These are phyloP conservation scores for Phytophthora multivora DNA, from an alignment of 352 stramenopile genomes.

Conservation along the genomic window DNA sequence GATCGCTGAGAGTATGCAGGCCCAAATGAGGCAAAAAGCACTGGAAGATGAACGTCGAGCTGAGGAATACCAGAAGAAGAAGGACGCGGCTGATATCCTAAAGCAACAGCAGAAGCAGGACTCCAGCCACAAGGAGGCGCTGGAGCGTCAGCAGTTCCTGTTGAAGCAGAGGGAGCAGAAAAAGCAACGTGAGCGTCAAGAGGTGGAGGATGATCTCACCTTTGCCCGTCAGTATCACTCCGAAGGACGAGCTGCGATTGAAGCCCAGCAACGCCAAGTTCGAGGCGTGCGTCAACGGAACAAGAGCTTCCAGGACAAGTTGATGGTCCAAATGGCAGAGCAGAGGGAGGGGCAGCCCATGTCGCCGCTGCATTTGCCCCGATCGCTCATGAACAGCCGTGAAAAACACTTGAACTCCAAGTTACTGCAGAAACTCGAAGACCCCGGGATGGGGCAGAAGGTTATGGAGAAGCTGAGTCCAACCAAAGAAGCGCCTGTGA, in stretches of 20 bases:
- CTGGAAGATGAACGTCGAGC: conserved; percentile 61
- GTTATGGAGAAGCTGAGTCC: conserved; percentile 71
- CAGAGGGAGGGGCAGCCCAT: conserved; percentile 54
- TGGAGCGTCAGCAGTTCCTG: conserved; percentile 65
- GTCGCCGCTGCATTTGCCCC: conserved; percentile 58
- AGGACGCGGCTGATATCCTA: conserved; percentile 38
- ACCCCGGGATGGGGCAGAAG: conserved; percentile 54
- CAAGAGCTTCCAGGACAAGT: conserved; percentile 58
- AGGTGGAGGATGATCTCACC: conserved; percentile 62
- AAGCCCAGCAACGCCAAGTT: conserved; percentile 49
- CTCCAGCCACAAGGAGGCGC: conserved; percentile 43
- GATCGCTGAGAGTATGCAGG: conserved; percentile 49
- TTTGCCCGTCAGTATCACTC: conserved; percentile 59
- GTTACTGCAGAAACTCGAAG: conserved; percentile 70
- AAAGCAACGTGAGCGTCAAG: conserved; percentile 57
- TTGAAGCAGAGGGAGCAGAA: conserved; percentile 51
- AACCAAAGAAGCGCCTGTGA: conserved; percentile 47
- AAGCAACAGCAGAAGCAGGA: conserved; percentile 43
- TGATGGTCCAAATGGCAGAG: conserved; percentile 68
- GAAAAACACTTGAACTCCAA: conserved; percentile 69
- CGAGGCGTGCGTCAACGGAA: conserved; percentile 51
- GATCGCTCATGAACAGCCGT: conserved; percentile 67
- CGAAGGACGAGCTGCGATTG: conserved; percentile 47
- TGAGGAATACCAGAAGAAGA: conserved; percentile 69
- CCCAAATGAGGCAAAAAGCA: conserved; percentile 53